Conservation (phyloP, 306 rosid genomes). For the Purshia tridentata region DNA sequence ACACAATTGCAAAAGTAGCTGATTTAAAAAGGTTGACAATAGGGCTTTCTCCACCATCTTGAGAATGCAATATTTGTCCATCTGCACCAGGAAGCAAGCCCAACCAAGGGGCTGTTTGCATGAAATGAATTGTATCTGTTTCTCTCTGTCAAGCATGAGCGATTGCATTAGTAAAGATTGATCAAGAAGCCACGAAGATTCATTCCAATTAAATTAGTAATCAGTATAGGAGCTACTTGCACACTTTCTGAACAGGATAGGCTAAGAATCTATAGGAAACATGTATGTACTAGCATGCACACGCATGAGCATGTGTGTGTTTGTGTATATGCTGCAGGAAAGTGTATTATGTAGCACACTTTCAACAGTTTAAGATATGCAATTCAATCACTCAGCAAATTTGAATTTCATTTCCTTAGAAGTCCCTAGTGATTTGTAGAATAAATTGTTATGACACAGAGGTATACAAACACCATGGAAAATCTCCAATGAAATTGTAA, state of each 20-base stretch:
- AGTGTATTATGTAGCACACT: too few relatives aligned
- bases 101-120: constrained; percentile 99
- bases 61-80: constrained; percentile 80
- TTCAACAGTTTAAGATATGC: too few relatives aligned
- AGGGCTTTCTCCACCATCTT: constrained; percentile 92
- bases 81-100: constrained; percentile 91
- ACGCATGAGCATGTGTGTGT: too few relatives aligned
- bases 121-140: constrained; percentile 74
- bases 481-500: not conserved
- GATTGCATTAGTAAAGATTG: constrained; percentile 2
- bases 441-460: not conserved
- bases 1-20: constrained; percentile 67
- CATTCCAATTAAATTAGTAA: not conserved
- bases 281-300: too few relatives aligned
- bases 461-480: not conserved
- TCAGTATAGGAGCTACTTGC: too few relatives aligned
- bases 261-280: too few relatives aligned
- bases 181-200: constrained; percentile 3
- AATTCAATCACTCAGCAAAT: too few relatives aligned
- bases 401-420: too few relatives aligned
- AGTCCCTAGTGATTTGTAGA: too few relatives aligned
- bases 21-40: constrained; percentile 84
- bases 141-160: constrained; percentile 66
- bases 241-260: too few relatives aligned
- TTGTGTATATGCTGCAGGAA: too few relatives aligned